Base-by-base conservation (phyloP, 2,329 filamentous ascomycete species). In the Bisporella sp. region DNA sequence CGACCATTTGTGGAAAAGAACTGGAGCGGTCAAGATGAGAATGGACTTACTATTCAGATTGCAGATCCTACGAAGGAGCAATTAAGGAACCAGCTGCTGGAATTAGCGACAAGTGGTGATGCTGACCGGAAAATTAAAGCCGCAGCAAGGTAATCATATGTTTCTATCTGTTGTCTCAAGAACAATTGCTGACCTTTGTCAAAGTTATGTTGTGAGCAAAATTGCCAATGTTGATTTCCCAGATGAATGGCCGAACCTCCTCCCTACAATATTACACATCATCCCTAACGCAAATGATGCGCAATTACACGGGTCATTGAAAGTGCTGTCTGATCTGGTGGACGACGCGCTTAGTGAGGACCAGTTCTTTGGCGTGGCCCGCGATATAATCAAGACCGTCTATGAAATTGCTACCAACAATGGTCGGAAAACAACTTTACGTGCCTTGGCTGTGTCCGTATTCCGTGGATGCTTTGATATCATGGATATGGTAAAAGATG, bases 401-500 rank as follows among this genome's bases (percentile, higher is more conserved):
- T 93, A 89, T 66, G 79, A 88, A 60, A 85, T 96, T 37, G 89
- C 91, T 11, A 76, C 87, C 50, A 87, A 87, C 65, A 80, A 86
- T 52, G 77, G 76, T 54, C 82, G 88, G 60, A 90, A 88, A 64
- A 77, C 86, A 7, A 81, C 82, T 53, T 74, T 96, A 52, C 81
- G 93, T 54, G 89, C 90, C 31, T 75, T 97, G 59, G 88, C 93
- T 39, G 85, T 97, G 41, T 89, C 87, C 40, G 88, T 96, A 51
- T 96, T 97, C 74, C 81, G 89, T 51, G 83, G 83, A 45, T 96
- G 89, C 69, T 95, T 99, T 67, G 90, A 97, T 66, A 88, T 93
- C 50, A 81, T 99, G 72, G 90, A 97, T 70, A 95, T 96, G 81
- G 87, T 97, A 58, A 87, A 96, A 75, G 91, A 96, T 59, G 89